Percentiles rank a stretch among this genome's conserved stretches.
These are phyloP conservation scores for Hortiboletus campestris DNA, from an alignment of 768 basidiomycete species.

Conservation along the genomic window DNA sequence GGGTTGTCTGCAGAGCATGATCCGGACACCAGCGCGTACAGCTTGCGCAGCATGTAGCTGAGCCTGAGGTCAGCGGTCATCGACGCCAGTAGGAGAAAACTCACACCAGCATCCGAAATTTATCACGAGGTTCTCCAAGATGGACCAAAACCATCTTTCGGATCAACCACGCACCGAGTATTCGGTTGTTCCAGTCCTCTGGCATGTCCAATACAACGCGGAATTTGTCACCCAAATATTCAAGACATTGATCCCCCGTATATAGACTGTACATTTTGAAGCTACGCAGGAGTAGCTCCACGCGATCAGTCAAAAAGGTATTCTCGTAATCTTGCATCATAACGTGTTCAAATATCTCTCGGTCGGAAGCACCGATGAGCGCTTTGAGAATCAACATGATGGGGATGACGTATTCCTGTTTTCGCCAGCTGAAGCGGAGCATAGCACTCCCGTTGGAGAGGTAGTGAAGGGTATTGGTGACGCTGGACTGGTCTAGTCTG, in stretches of 20 bases:
- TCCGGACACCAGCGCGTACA: slow-evolving; percentile 87
- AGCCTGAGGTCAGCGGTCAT: slow-evolving; percentile 5
- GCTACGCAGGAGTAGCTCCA: slow-evolving; percentile 89
- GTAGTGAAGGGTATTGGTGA: slow-evolving; percentile 97
- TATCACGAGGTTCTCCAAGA: slow-evolving; percentile 81
- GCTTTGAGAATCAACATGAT: slow-evolving; percentile 97
- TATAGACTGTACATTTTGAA: slow-evolving; percentile 91
- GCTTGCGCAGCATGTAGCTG: slow-evolving; percentile 96
- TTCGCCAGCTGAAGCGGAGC: slow-evolving; percentile 93
- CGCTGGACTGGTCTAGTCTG: slow-evolving; percentile 86
- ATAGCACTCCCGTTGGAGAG: slow-evolving; percentile 96
- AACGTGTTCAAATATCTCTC: slow-evolving; percentile 94
- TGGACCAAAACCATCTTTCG: slow-evolving; percentile 90
- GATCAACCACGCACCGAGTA: slow-evolving; percentile 79
- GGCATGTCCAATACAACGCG: slow-evolving; percentile 86
- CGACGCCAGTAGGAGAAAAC: not conserved
- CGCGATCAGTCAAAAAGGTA: slow-evolving; percentile 95
- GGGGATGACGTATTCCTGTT: slow-evolving; percentile 97
- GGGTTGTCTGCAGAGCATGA: slow-evolving; percentile 94
- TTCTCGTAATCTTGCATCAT: slow-evolving; percentile 97
- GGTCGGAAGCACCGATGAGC: slow-evolving; percentile 85
- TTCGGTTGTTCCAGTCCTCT: slow-evolving; percentile 87
- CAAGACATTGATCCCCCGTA: slow-evolving; percentile 88
- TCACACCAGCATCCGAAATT: slow-evolving; percentile 92
- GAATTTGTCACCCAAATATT: slow-evolving; percentile 96